Evolutionary conservation across 805 yeast species (phyloP), one percentile per base, ranked within the genome.

Genomic region (Metschnikowia bowlesiae): DNA sequence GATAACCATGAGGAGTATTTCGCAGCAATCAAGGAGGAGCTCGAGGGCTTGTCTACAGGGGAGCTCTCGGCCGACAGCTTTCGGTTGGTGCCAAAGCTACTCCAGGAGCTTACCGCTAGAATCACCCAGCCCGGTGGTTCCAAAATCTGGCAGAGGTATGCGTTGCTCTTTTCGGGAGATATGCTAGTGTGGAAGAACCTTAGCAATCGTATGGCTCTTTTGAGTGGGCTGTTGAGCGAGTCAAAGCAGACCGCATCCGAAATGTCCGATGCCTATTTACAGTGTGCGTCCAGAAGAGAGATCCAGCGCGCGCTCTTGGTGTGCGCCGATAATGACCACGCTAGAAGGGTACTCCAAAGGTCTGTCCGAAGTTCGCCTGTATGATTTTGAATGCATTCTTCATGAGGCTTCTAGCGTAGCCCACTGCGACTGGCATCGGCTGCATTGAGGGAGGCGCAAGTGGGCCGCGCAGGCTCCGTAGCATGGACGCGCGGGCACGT

Each of bases 101-200:
- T 87, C 18, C 69, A 75, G 1, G 77, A 80, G 57, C 73, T 88
- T 43, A 72, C 76, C 50, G 62, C 64, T 43, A 71, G 75, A 33
- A 56, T 84, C 26, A 55, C 57, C 3, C 56, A 60, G 2, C 22
- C 48, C 1, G 53, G 58, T 1, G 54, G 58, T 1, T 52, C 63
- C 28, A 48, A 49, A 16, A 61, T 73, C 2, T 85, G 92, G 87
- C 87, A 85, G 62, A 78, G 84, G 58, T 76, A 82, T 9, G 89
- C 92, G 0, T 70, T 85, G 53, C 69, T 87, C 59, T 85, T 87
- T 70, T 97, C 97, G 1, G 75, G 78, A 36, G 87, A 85, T 57
- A 73, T 74, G 50, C 68, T 70, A 13, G 76, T 87, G 4, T 92
- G 98, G 98, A 73, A 70, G 31, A 69, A 78, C n/a, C 65, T 91